Conservation (phyloP, 176 grass and related monocot genomes). For the Hordeum marinum region DNA sequence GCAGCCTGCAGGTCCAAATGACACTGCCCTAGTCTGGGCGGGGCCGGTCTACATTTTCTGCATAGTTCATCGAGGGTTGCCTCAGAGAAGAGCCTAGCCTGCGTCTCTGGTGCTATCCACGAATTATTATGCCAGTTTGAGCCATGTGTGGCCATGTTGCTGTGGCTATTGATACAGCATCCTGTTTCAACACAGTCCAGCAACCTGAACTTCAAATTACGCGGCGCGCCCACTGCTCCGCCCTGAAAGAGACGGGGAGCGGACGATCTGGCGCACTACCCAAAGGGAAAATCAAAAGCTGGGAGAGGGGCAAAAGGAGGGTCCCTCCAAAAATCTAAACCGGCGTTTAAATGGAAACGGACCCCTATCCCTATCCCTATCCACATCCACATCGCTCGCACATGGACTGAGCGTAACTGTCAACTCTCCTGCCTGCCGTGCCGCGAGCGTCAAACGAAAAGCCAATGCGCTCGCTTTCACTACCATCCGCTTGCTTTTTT, state of each 20-base stretch:
- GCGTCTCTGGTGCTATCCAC: background rate
- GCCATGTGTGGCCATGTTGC: background rate
- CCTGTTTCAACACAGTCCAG: background rate
- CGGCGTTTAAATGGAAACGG: conserved; percentile 3
- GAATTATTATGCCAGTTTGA: background rate
- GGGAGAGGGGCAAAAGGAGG: background rate
- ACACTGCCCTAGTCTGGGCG: too few relatives aligned
- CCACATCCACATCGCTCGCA: background rate
- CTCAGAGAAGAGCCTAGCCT: background rate
- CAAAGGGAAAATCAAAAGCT: background rate
- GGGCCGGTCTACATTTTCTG: too few relatives aligned
- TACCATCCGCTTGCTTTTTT: background rate
- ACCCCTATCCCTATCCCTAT: background rate
- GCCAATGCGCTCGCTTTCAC: conserved; percentile 17
- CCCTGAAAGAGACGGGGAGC: background rate
- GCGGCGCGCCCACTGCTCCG: background rate
- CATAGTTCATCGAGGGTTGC: too few relatives aligned
- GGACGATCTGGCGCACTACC: background rate
- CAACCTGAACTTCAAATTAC: background rate
- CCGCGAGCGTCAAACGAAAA: background rate
- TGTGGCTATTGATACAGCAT: background rate
- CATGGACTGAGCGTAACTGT: conserved; percentile 11
- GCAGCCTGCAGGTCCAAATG: too few relatives aligned
- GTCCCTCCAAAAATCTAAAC: conserved; percentile 17
- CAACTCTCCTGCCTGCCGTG: background rate